These are phyloP conservation scores for Solanum corneliomulleri DNA, from an alignment of 257 asterid species.

Conservation along the genomic window DNA sequence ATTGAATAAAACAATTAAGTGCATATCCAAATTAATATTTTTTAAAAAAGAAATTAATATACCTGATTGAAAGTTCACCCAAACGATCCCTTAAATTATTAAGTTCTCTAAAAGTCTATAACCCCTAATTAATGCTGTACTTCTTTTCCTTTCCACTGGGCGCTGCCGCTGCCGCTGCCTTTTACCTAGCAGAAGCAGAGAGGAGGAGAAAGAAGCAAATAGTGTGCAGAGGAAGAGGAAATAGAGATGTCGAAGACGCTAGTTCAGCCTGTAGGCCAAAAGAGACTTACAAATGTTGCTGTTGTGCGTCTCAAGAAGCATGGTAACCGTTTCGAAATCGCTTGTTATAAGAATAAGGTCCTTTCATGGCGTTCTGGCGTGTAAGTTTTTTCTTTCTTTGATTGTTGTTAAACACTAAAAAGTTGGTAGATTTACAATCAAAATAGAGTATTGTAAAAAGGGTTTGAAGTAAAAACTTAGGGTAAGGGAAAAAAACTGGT, in stretches of 20 bases:
- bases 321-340: conserved; percentile 84
- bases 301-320: conserved; percentile 91
- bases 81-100: too few species aligned
- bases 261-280: conserved; percentile 91
- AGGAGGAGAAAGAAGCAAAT: not conserved
- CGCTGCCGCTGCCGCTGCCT: too few species aligned
- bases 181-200: not conserved
- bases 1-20: too few species aligned
- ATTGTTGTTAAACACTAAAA: not conserved
- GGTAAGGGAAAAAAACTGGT: not conserved
- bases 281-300: conserved; percentile 88
- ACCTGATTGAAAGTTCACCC: too few species aligned
- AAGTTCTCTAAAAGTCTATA: too few species aligned
- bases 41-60: too few species aligned
- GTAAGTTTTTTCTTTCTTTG: not conserved
- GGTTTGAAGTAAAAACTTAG: not conserved
- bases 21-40: too few species aligned
- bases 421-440: not conserved
- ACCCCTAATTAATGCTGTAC: too few species aligned
- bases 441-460: not conserved
- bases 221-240: not conserved
- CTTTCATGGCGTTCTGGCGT: not conserved
- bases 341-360: conserved; percentile 96
- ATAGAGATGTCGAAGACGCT: conserved; percentile 65
- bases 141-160: too few species aligned